These are phyloP conservation scores for Cupressus sempervirens DNA, from an alignment of 75 land plant genomes.

Conservation along the genomic window DNA sequence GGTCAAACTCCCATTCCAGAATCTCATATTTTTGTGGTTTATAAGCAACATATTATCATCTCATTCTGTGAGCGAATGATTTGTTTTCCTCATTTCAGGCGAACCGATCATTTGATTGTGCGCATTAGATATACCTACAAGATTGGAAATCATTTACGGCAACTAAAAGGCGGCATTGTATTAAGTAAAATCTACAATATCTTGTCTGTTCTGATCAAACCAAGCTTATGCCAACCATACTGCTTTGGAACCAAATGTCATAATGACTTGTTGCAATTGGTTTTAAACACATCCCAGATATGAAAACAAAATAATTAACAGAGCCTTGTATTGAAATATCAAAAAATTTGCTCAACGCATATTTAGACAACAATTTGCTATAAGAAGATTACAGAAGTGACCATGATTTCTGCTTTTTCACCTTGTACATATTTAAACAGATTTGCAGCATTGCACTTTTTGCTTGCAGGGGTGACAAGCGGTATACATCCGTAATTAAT, in stretches of 20 bases:
- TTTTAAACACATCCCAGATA: not conserved
- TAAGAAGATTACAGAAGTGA: not conserved
- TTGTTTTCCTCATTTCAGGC: not conserved
- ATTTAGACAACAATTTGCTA: not conserved
- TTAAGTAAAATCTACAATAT: not conserved
- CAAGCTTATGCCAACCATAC: not conserved
- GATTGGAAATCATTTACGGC: not conserved
- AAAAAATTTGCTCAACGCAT: not conserved
- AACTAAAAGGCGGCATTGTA: not conserved
- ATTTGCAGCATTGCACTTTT: not conserved
- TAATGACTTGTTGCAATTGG: not conserved
- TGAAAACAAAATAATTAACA: not conserved
- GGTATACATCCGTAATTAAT: not conserved
- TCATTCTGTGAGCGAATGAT: not conserved
- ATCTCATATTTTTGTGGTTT: too few relatives aligned
- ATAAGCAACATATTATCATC: too few relatives aligned
- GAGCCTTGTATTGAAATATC: not conserved
- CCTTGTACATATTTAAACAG: not conserved
- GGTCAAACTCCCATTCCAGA: too few relatives aligned
- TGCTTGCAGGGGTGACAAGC: not conserved
- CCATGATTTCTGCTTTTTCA: constrained; percentile 5
- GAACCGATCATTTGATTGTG: not conserved
- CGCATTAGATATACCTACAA: not conserved
- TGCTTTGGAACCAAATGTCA: not conserved
- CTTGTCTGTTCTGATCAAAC: not conserved